Conservation (phyloP, 176 grass and related monocot species). For the Avena eriantha region DNA sequence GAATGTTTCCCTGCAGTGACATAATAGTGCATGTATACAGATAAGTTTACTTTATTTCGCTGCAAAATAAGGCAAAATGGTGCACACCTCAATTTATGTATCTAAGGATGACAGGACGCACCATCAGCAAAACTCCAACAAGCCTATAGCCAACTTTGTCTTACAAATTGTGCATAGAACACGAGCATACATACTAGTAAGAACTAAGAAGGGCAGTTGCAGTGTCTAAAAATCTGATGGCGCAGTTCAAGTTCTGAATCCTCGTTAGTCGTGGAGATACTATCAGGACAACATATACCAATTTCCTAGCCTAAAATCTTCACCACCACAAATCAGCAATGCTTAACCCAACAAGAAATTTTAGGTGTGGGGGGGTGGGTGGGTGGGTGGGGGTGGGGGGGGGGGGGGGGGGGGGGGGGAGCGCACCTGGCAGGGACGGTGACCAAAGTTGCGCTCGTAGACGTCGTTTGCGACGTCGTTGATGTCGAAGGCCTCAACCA, state of each 20-base stretch:
- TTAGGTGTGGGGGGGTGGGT: neutral
- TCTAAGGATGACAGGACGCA: neutral
- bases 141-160: neutral
- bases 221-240: neutral
- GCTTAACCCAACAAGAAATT: constrained; percentile 12
- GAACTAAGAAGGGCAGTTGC: neutral
- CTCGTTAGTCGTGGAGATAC: neutral
- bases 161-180: neutral
- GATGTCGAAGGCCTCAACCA: constrained; percentile 95
- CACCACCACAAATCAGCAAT: neutral
- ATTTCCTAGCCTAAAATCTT: neutral
- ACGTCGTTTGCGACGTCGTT: constrained; percentile 91
- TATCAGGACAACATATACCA: neutral
- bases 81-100: neutral
- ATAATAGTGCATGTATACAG: constrained; percentile 13
- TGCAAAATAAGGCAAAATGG: neutral
- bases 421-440: constrained; percentile 83
- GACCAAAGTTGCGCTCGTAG: constrained; percentile 88
- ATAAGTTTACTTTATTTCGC: neutral
- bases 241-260: constrained; percentile 21
- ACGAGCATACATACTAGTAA: neutral
- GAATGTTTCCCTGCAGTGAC: constrained; percentile 78
- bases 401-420: neutral
- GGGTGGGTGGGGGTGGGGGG: neutral
- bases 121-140: neutral